Base-by-base conservation (phyloP, 2,329 filamentous ascomycete genomes). In the Scopulariopsis brevicaulis region DNA sequence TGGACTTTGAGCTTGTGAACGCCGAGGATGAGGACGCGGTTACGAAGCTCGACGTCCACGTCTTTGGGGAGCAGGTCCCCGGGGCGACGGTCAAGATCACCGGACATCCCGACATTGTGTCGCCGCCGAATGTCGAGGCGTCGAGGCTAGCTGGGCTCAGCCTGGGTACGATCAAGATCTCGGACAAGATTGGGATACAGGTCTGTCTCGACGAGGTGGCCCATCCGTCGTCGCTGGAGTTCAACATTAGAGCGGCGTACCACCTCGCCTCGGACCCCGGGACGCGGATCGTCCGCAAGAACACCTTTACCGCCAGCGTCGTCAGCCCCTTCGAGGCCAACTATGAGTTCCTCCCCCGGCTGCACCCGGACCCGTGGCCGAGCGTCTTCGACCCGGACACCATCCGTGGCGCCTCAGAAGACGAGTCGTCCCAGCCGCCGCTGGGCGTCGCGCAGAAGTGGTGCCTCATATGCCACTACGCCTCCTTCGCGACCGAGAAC, bases 311-410 rank as follows among this genome's bases (percentile, higher is more conserved):
- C 57, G 70, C 97, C 5, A 81, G 84, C 43, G 80, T 96, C 58
- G 83, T 90, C 57, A 86, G 84, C 55, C 90, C 93, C 0, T 97
- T 99, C 65, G 91, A 96, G 71, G 89, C 91, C 18, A 94, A 89
- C 65, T 96, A 96, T 69, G 90, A 95, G 61, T 83, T 97, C 61
- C 79, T 86, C 14, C 91, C 94, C 12, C 82, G 87, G 11, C 76
- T 96, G 3, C 87, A 96, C 69, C 71, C 80, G 0, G 85, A 87
- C 54, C 77, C 83, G 2, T 99, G 94, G 93, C 92, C 94, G 1
- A 91, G 86, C 68, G 85, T 95, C 64, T 99, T 97, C 70, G 79
- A 84, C 56, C 74, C 81, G 22, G 79, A 84, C 24, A 74, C 73
- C 18, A 69, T 70, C 28, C 74, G 81, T 20, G 79, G 84, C 24